phyloP scores from a whole-genome alignment of 495 filamentous ascomycete species.

The Talaromyces nanjingensis region DNA sequence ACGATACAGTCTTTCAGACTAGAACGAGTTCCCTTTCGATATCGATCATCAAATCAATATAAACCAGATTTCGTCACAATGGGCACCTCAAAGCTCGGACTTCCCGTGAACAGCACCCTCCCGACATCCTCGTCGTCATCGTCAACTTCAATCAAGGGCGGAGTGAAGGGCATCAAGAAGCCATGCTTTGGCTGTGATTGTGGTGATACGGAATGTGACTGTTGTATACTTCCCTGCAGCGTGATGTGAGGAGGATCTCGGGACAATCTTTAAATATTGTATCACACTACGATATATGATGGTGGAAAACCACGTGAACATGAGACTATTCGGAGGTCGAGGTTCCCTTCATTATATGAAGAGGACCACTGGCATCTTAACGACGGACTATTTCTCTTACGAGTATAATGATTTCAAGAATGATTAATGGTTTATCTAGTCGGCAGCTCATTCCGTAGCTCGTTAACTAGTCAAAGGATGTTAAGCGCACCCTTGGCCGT shows the following conservation, averaged over 20 bases:
- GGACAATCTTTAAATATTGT: neutral
- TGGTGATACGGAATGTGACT: conserved; percentile 38
- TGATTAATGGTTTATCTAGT: too few species aligned
- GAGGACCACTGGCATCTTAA: too few species aligned
- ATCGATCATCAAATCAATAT: neutral
- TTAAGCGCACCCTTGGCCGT: too few species aligned
- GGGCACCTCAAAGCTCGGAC: neutral
- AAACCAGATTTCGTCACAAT: neutral
- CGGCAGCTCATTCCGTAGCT: too few species aligned
- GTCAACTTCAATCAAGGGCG: conserved; percentile 27
- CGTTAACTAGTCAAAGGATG: too few species aligned
- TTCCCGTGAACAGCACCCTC: conserved; percentile 24
- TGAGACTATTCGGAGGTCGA: neutral
- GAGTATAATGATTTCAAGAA: too few species aligned
- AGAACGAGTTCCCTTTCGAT: neutral
- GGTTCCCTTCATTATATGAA: neutral
- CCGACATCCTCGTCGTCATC: conserved; percentile 23
- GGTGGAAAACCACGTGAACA: neutral
- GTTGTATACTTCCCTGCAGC: conserved; percentile 31
- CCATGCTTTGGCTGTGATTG: conserved; percentile 40
- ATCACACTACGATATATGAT: neutral
- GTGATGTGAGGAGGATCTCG: conserved; percentile 27
- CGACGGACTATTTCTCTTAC: too few species aligned
- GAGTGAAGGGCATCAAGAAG: conserved; percentile 36
- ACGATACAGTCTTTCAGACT: neutral